Conservation (phyloP, 805 yeast species). For the Saturnispora halmiae region DNA sequence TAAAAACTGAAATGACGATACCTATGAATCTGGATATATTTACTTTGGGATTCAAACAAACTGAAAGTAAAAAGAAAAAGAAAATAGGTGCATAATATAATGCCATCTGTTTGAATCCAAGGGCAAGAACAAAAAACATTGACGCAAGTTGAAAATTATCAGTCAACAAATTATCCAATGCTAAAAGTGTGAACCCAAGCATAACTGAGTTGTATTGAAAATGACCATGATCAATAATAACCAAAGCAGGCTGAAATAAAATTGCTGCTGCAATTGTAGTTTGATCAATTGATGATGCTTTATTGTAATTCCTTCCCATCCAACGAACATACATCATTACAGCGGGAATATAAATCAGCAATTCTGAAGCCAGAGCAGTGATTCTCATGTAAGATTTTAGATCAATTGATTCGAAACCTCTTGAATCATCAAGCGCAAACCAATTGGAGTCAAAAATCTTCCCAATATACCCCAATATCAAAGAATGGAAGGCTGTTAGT, state of each 20-base stretch:
- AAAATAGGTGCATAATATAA: slow-evolving; percentile 86
- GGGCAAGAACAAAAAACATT: slow-evolving; percentile 63
- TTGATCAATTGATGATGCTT: slow-evolving; percentile 59
- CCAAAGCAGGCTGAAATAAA: slow-evolving; percentile 74
- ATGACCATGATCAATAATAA: slow-evolving; percentile 92
- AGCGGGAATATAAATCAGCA: slow-evolving; percentile 69
- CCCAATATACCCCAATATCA: slow-evolving; percentile 69
- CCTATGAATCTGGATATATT: slow-evolving; percentile 49
- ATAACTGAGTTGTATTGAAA: slow-evolving; percentile 92
- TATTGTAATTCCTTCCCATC: slow-evolving; percentile 48
- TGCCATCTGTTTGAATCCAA: slow-evolving; percentile 93
- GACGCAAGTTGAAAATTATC: slow-evolving; percentile 63
- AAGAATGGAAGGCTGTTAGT: slow-evolving; percentile 88
- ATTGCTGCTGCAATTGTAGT: slow-evolving; percentile 68
- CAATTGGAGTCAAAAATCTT: slow-evolving; percentile 51
- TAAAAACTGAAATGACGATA: slow-evolving; percentile 55
- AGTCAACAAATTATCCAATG: slow-evolving; percentile 56
- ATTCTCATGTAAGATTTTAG: slow-evolving; percentile 80
- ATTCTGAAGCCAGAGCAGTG: slow-evolving; percentile 69
- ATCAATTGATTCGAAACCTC: slow-evolving; percentile 63
- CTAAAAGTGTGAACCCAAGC: slow-evolving; percentile 73
- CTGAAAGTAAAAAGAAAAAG: slow-evolving; percentile 68
- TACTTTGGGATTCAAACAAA: slow-evolving; percentile 32
- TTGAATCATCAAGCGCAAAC: slow-evolving; percentile 65
- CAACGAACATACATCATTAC: slow-evolving; percentile 61